phyloP scores from a whole-genome alignment of 2,329 filamentous ascomycete genomes.

The Aspergillus aculeatinus region DNA sequence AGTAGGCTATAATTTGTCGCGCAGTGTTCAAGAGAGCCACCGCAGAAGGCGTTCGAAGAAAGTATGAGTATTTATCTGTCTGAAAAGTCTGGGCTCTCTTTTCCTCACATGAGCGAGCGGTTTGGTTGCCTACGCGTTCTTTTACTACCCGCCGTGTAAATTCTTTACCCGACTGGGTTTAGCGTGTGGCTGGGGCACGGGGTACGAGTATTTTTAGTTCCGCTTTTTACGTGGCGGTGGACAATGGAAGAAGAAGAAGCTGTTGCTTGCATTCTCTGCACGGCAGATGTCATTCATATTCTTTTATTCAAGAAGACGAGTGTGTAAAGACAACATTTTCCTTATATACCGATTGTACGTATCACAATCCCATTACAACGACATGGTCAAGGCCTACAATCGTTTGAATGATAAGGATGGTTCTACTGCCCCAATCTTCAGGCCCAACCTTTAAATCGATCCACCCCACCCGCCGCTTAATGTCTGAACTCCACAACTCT shows the following conservation, averaged over 20 bases:
- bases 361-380: no score
- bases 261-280: neutral
- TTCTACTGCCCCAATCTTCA: no score
- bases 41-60: no score
- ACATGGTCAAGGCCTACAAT: no score
- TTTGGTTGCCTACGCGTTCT: conserved; percentile 21
- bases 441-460: no score
- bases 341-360: no score
- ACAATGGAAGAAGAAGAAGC: neutral
- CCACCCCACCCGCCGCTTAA: no score
- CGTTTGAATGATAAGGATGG: no score
- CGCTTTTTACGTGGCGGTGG: conserved; percentile 11
- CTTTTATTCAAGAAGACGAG: neutral
- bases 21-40: neutral
- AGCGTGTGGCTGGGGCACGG: conserved; percentile 18
- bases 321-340: no score
- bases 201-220: conserved; percentile 22
- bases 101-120: conserved; percentile 7
- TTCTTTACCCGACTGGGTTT: conserved; percentile 15
- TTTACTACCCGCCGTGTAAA: conserved; percentile 14
- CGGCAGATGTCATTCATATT: neutral
- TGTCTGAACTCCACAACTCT: no score
- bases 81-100: neutral
- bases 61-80: neutral
- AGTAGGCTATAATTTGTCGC: no score